Base-by-base conservation (phyloP, 805 yeast genomes). In the Hanseniaspora clermontiae region DNA sequence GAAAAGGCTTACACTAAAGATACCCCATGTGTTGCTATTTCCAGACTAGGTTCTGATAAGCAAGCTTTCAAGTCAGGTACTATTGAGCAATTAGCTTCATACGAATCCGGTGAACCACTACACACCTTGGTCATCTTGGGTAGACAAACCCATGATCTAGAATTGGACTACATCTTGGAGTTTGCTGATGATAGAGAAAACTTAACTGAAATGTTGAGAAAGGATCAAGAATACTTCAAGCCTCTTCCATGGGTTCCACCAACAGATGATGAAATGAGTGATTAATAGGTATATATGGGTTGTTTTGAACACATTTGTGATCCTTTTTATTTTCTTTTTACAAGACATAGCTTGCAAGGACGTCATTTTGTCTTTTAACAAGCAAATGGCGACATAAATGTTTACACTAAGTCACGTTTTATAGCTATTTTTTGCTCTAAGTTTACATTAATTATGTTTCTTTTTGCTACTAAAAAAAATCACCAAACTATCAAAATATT, bases 21-120 rank as follows among this genome's bases (percentile, higher is more conserved):
- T 50, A 90, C 97, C 0, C 97, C 97, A 17, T 91, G 95, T 65
- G 89, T 91, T 38, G 95, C 97, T 1, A 83, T 91, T 31, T 87
- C 96, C 20, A 80, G 98, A 66, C 71, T 91, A 42, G 98, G 98
- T 1, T 80, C 96, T 9, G 91, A 95, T 24, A 68, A 74, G 5
- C 98, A 91, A 71, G 67, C 71, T 8, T 86, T 91, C 72, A 82
- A 84, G 64, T 91, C 96, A 8, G 97, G 84, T 4, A 84, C 96
- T 17, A 76, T 91, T 59, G 69, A 77, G 60, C 87, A 91, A 64
- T 73, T 91, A 66, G 77, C 87, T 8, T 79, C 80, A 50, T 89
- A 87, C 65, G 97, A 90, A 61, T 80, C 95, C 12, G 98, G 98
- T 46, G 95, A 82, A 65, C 98, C 98, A 32, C 74, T 91, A 62